Evolutionary conservation across 2,329 filamentous ascomycete genomes (phyloP).

Genomic region (Fusarium pseudocircinatum): DNA sequence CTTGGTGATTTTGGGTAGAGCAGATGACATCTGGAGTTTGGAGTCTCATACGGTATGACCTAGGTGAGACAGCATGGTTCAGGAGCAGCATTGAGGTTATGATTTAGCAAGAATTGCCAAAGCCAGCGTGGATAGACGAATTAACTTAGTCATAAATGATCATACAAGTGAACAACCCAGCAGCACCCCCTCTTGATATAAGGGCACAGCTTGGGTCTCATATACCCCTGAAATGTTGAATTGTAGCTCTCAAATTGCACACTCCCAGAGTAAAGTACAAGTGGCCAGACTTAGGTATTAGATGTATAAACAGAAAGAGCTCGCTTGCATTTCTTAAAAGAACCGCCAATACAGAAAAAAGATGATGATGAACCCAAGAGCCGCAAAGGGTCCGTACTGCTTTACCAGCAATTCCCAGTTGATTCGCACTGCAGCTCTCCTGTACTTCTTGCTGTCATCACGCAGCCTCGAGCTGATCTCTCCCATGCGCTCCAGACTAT

Average conservation of each 20-base stretch:
- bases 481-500: slow-evolving; percentile 95
- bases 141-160: slow-evolving; percentile 27
- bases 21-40: slow-evolving; percentile 36
- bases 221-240: neutral
- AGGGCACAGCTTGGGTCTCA: neutral
- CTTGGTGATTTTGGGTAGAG: slow-evolving; percentile 24
- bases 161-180: slow-evolving; percentile 37
- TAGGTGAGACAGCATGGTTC: slow-evolving; percentile 9
- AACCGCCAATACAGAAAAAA: slow-evolving; percentile 94
- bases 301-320: slow-evolving; percentile 19
- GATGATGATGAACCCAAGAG: slow-evolving; percentile 81
- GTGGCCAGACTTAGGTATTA: slow-evolving; percentile 19
- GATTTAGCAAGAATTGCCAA: slow-evolving; percentile 31
- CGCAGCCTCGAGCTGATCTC: slow-evolving; percentile 87
- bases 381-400: slow-evolving; percentile 94
- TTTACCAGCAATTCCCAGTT: slow-evolving; percentile 98
- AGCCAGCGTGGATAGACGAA: slow-evolving; percentile 17
- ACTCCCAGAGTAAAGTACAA: neutral
- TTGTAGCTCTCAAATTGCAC: neutral
- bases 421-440: slow-evolving; percentile 89
- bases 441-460: slow-evolving; percentile 95
- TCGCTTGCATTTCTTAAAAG: slow-evolving; percentile 65
- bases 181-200: neutral
- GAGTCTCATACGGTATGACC: slow-evolving; percentile 23
- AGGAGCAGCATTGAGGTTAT: slow-evolving; percentile 17